Evolutionary conservation across 257 asterid genomes (phyloP).

Genomic region (Penstemon davidsonii): DNA sequence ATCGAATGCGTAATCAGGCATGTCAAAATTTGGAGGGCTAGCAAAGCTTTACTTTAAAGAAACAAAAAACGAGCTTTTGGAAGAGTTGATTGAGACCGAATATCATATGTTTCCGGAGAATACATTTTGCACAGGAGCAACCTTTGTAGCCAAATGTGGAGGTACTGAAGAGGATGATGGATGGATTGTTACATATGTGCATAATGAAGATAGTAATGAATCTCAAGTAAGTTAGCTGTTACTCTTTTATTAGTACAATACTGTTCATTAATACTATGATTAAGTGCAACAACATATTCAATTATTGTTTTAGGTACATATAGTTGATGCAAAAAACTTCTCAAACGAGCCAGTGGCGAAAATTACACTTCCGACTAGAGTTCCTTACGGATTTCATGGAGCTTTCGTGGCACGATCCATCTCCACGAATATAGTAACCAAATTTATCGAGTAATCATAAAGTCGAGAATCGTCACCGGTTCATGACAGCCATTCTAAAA

Average conservation of each 20-base stretch:
- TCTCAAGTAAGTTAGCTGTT: slow-evolving; percentile 51
- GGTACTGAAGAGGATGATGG: too few relatives aligned
- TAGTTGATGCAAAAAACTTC: slow-evolving; percentile 54
- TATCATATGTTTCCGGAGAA: too few relatives aligned
- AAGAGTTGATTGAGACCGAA: slow-evolving; percentile 40
- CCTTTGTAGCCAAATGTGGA: too few relatives aligned
- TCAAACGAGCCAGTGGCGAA: slow-evolving; percentile 41
- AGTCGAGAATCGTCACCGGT: too few relatives aligned
- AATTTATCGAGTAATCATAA: too few relatives aligned
- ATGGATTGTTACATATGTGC: too few relatives aligned
- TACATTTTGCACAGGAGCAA: too few relatives aligned
- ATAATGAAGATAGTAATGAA: slow-evolving; percentile 39
- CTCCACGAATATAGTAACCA: too few relatives aligned
- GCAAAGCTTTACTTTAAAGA: slow-evolving; percentile 55
- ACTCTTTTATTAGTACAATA: background rate
- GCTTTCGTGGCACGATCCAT: too few relatives aligned
- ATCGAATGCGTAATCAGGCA: slow-evolving; percentile 39
- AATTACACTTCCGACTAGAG: slow-evolving; percentile 50
- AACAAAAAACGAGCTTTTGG: background rate
- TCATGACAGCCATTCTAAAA: too few relatives aligned
- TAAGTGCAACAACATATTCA: background rate
- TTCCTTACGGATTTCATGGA: slow-evolving; percentile 80
- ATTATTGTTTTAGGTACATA: slow-evolving; percentile 39
- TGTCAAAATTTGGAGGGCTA: slow-evolving; percentile 62
- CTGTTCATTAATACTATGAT: background rate